Evolutionary conservation across 495 filamentous ascomycete genomes (phyloP), one percentile per base, ranked within the genome.

Genomic region (Monascus purpureus): DNA sequence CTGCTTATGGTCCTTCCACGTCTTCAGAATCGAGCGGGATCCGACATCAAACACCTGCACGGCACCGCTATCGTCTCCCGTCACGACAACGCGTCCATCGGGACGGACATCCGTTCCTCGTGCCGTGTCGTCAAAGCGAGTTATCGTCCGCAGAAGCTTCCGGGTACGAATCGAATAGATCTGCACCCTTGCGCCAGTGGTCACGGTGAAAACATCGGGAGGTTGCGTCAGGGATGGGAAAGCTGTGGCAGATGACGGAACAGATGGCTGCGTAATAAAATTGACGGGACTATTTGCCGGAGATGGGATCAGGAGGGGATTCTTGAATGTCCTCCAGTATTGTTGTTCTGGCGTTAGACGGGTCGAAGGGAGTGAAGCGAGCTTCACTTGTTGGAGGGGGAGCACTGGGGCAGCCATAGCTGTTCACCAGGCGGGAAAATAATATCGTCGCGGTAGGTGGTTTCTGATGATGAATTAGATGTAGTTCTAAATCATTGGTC

Each of bases 1-100:
- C 63, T 93, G 86, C 57, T 88, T 87, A 56, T 97, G 90, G 27
- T 88, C 76, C 39, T 76, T 75, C 92, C 90, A 99, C 29, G 90
- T 93, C 66, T 90, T 90, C 47, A 99, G 56, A 36, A 96, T 93
- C 1, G 87, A 85, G 35, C 90, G 72, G 25, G 82, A 83, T 13
- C 68, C 73, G 32, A 90, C 71, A 44, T 99, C 92, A 48, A 96
- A 99, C 9, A 93, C 83, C 51, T 96, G 92, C 28, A 99, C 81
- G 26, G 76, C 68, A 13, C 92, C 90, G 19, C 73, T 77, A 41
- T 92, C 86, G 37, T 93, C 86, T 48, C 88, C 92, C 24, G 88
- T 82, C 9, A 92, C 78, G 41, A 96, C 45, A 28, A 96, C 77
- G 20, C 85, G 72, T 2, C 86, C 88, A 60, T 99, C 90, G 18